Evolutionary conservation across 179 eudicot genomes (phyloP).

Genomic region (Vitellaria paradoxa): DNA sequence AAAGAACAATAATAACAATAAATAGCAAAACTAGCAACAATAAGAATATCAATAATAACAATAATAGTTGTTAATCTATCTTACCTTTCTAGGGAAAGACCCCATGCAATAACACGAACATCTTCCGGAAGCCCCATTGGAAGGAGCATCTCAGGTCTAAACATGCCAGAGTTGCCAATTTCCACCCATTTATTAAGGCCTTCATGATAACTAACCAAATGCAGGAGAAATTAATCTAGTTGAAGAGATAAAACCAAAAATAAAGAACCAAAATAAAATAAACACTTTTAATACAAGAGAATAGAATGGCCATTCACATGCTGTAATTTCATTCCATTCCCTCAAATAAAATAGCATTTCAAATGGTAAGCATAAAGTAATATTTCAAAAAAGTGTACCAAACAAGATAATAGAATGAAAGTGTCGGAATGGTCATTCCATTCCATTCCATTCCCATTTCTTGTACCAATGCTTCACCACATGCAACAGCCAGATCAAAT

Average conservation of each 20-base stretch:
- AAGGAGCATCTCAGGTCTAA: constrained; percentile 93
- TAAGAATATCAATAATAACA: not conserved
- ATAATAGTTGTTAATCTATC: not conserved
- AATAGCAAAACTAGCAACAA: not conserved
- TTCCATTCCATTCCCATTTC: no score
- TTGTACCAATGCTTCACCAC: not conserved
- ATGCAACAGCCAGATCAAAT: not conserved
- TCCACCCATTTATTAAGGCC: constrained; percentile 92
- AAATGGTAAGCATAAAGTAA: no score
- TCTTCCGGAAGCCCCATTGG: constrained; percentile 98
- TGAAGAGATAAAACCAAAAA: not conserved
- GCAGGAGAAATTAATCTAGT: not conserved
- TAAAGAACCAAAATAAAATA: not conserved
- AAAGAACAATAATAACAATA: not conserved
- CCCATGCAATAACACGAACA: constrained; percentile 95
- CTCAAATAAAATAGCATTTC: no score
- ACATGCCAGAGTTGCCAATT: constrained; percentile 97
- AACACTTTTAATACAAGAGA: not conserved
- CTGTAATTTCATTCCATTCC: no score
- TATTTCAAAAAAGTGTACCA: no score
- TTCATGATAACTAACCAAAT: constrained; percentile 68
- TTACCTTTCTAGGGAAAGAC: constrained; percentile 89
- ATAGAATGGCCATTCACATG: no score
- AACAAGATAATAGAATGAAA: no score
- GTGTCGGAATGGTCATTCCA: no score